Evolutionary conservation across 2,329 filamentous ascomycete species (phyloP), one percentile per base, ranked within the genome.

Genomic region (Fusarium pseudoanthophilum): DNA sequence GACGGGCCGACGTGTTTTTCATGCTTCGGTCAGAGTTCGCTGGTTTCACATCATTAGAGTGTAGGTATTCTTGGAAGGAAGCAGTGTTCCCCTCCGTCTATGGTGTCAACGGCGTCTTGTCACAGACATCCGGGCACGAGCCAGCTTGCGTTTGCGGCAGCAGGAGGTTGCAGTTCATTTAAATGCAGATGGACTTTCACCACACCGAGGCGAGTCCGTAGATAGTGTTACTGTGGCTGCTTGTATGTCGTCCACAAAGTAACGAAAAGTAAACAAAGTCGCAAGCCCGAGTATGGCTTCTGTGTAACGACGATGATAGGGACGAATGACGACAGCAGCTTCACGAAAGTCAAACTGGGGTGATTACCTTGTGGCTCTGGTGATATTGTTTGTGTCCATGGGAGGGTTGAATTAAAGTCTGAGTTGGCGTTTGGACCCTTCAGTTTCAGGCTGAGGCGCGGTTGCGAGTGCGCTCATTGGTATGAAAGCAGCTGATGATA

Each of bases 401-500:
- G 30, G 37, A 72, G 56, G 42, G 49, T 65, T 58, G 52, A 67
- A 60, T 59, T 56, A 67, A 71, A 60, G 69, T 52, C 66, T 46
- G 34, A 40, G 68, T 53, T 69, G 48, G 42, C 53, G 48, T 67
- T 59, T 73, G 62, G 71, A 73, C 70, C 70, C 58, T 71, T 73
- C 53, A 52, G 70, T 73, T 73, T 73, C 71, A 73, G 62, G 67
- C 58, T 73, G 71, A 71, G 48, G 58, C 55, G 34, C 26, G 55
- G 55, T 51, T 53, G 40, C 40, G 42, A 36, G 49, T 36, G 49
- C 16, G 49, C 20, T 59, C 21, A 45, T 57, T 56, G 37, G 52
- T 15, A 56, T 43, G 26, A 15, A 56, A 40, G 37, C n/a, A 16
- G 30, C 20, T 37, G 13, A 52, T 40, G 42, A 60, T 43, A 66